Base-by-base conservation (phyloP, 1,284 basidiomycete genomes). In the Boletus semigastroideus region DNA sequence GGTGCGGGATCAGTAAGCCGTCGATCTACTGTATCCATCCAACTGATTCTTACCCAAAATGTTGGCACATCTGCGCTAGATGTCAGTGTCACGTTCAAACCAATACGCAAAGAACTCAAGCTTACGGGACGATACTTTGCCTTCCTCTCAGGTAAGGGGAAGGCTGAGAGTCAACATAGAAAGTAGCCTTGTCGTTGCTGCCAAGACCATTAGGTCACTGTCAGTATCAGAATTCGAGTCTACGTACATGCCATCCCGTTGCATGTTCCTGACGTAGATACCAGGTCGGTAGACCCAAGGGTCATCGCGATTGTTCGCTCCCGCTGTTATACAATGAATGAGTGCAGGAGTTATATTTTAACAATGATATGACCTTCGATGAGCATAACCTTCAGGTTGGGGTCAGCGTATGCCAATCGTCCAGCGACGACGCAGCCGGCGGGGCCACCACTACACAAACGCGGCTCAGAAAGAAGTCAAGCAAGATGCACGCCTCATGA, bases 201-300 rank as follows among this genome's bases (percentile, higher is more conserved):
- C 0, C 31, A 9, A 16, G 42, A 30, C 20, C 42, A 19, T 59
- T 52, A 49, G 47, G 48, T 43, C 22, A 22, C n/a, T 22, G 36
- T 46, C 9, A 25, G 30, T 13, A 17, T 22, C 33, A 13, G 27
- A 7, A 13, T 4, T 20, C 46, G 8, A 17, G n/a, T 25, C 31
- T 10, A 46, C 81, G 59, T 63, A 84, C 84, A 85, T 71, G 62
- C 83, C 84, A 60, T 86, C 78, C 14, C 72, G 73, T 66, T 85
- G 82, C 84, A 86, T 87, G 64, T 85, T 86, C 66, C 70, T 79
- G 50, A 82, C 83, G 54, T 77, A 86, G 61, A 86, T 84, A 61
- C 84, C 84, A 39, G 84, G 84, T 41, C 78, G 74, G 63, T 85
- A 86, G 44, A 87, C 85, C 84, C 84, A 86, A 41, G 85, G 84